Percentiles rank a stretch among this genome's conserved stretches.
Conservation (phyloP, 2,329 filamentous ascomycete species). For the Coniochaeta sp. region DNA sequence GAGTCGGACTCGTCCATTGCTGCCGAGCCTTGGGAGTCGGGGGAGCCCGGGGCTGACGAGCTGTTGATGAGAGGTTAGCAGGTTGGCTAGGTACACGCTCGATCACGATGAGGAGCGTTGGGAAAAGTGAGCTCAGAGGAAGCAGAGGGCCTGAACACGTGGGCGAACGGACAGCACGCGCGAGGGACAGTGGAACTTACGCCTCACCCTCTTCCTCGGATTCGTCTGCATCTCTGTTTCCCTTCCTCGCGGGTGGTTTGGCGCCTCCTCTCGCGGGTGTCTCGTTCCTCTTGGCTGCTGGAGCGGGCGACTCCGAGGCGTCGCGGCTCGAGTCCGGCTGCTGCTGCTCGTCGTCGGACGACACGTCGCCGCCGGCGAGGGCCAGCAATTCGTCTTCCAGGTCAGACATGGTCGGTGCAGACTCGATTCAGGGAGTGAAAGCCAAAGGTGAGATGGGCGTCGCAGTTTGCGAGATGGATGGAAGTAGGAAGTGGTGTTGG, state of each 20-base stretch:
- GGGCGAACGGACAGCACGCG: neutral
- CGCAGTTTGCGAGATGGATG: constrained; percentile 10
- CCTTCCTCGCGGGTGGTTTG: constrained; percentile 23
- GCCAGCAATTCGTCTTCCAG: constrained; percentile 91
- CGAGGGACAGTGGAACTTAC: constrained; percentile 45
- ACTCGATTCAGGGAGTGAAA: neutral
- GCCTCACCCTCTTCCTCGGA: constrained; percentile 74
- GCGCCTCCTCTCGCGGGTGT: constrained; percentile 24
- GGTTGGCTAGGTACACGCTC: neutral
- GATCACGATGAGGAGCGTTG: neutral
- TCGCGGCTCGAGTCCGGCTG: constrained; percentile 46
- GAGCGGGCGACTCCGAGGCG: constrained; percentile 39
- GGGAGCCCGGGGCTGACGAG: constrained; percentile 62
- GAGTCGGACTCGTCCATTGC: constrained; percentile 88
- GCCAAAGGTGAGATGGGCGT: neutral
- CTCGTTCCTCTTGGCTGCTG: constrained; percentile 25
- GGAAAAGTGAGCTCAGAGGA: neutral
- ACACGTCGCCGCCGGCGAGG: constrained; percentile 72
- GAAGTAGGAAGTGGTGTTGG: neutral
- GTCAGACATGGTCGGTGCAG: constrained; percentile 58
- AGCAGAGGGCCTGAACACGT: no score
- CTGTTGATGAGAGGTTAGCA: constrained; percentile 31
- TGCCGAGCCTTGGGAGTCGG: constrained; percentile 70
- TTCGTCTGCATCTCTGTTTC: constrained; percentile 43
- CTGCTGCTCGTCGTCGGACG: constrained; percentile 53